Evolutionary conservation across 2,329 filamentous ascomycete genomes (phyloP).

Genomic region (Talaromyces sp.): DNA sequence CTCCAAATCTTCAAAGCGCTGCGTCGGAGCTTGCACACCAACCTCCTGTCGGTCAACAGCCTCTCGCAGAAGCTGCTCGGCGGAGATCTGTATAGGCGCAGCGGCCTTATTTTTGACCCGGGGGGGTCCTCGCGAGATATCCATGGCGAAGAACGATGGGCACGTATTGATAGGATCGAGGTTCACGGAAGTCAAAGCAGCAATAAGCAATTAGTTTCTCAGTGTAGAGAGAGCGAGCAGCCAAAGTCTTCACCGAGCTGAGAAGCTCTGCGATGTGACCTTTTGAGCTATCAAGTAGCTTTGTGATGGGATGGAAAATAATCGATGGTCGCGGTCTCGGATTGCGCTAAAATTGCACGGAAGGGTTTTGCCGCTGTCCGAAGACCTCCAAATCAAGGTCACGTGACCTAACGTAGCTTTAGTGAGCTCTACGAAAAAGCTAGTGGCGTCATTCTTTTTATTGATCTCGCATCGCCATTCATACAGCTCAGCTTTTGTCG

Average conservation of each 20-base stretch:
- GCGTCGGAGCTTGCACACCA: slow-evolving; percentile 80
- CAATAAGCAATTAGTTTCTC: not conserved
- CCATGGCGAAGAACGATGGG: slow-evolving; percentile 59
- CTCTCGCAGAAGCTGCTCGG: slow-evolving; percentile 94
- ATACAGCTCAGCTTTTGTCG: not conserved
- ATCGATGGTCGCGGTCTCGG: not conserved
- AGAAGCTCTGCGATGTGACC: slow-evolving; percentile 3
- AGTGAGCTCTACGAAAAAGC: slow-evolving; percentile 16
- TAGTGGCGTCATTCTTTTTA: slow-evolving; percentile 15
- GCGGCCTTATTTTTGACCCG: slow-evolving; percentile 98
- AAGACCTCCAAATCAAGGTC: slow-evolving; percentile 10
- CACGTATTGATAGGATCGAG: not conserved
- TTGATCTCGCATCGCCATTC: not conserved
- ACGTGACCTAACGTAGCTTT: slow-evolving; percentile 23
- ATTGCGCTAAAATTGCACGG: slow-evolving; percentile 6
- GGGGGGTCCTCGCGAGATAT: slow-evolving; percentile 83
- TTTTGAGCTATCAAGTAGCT: not conserved
- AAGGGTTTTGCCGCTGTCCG: slow-evolving; percentile 23
- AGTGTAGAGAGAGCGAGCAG: not conserved
- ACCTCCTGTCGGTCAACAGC: slow-evolving; percentile 95
- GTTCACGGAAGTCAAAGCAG: not conserved
- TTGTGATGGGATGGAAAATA: slow-evolving; percentile 18
- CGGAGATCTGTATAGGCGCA: slow-evolving; percentile 85
- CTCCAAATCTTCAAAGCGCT: slow-evolving; percentile 93
- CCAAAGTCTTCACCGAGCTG: slow-evolving; percentile 3